Evolutionary conservation across 495 filamentous ascomycete species (phyloP).

Genomic region (Penicillium mononematosum): DNA sequence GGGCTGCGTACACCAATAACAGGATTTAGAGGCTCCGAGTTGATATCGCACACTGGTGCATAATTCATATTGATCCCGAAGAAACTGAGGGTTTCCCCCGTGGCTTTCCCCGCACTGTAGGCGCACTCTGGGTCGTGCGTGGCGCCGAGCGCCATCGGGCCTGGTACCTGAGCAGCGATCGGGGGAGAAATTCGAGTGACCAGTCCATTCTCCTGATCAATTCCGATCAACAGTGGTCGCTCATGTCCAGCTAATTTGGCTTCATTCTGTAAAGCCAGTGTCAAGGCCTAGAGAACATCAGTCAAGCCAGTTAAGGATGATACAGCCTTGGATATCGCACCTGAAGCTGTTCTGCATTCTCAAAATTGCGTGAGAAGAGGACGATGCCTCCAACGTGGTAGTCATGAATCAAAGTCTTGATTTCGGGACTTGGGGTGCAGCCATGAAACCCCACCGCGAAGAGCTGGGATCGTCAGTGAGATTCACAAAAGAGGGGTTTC

Average conservation of each 20-base stretch:
- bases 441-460: constrained; percentile 53
- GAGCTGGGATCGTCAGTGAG: constrained; percentile 33
- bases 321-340: constrained; percentile 17
- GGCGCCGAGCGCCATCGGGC: constrained; percentile 44
- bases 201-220: constrained; percentile 47
- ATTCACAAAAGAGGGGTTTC: neutral
- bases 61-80: constrained; percentile 50
- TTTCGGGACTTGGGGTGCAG: constrained; percentile 42
- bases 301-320: constrained; percentile 7
- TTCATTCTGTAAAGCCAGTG: constrained; percentile 39
- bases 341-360: constrained; percentile 41
- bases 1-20: constrained; percentile 45
- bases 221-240: constrained; percentile 44
- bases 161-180: constrained; percentile 42
- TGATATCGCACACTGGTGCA: constrained; percentile 45
- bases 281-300: constrained; percentile 30
- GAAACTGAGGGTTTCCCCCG: constrained; percentile 35
- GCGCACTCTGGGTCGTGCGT: constrained; percentile 39
- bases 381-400: constrained; percentile 48
- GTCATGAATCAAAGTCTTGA: constrained; percentile 48
- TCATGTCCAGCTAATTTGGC: constrained; percentile 40
- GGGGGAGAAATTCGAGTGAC: constrained; percentile 47
- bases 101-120: constrained; percentile 37
- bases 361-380: constrained; percentile 48
- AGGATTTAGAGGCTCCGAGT: constrained; percentile 45